Percentiles rank a stretch among this genome's conserved stretches.
These are phyloP conservation scores for Thelonectria discophora DNA, from an alignment of 2,329 filamentous ascomycete species.

Conservation along the genomic window DNA sequence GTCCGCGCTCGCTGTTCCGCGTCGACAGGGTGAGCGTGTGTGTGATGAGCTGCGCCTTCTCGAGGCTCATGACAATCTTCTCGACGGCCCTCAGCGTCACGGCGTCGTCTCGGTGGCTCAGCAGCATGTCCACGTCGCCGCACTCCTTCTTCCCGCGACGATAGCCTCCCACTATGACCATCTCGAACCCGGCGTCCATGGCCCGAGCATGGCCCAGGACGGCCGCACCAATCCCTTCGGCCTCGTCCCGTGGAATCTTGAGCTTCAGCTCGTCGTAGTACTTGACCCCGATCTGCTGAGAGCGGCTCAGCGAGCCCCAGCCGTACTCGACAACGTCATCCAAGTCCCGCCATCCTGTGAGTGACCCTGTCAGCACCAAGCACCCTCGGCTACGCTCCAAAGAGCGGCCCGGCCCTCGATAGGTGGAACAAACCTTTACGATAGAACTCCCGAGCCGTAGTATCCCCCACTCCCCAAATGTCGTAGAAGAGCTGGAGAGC, in stretches of 20 bases:
- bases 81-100: constrained; percentile 76
- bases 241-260: constrained; percentile 77
- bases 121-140: constrained; percentile 86
- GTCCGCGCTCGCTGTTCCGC: constrained; percentile 76
- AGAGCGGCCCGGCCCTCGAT: not conserved
- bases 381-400: not conserved
- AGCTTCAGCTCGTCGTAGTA: constrained; percentile 86
- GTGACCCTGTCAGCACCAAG: constrained; percentile 15
- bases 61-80: constrained; percentile 75
- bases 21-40: constrained; percentile 79
- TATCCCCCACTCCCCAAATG: constrained; percentile 92
- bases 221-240: constrained; percentile 71
- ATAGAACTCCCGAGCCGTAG: constrained; percentile 84
- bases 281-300: constrained; percentile 94
- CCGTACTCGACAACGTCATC: constrained; percentile 87
- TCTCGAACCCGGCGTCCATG: constrained; percentile 64
- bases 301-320: constrained; percentile 77
- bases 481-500: constrained; percentile 77
- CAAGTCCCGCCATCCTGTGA: constrained; percentile 77
- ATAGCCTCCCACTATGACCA: constrained; percentile 80
- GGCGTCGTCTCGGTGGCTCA: constrained; percentile 78
- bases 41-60: constrained; percentile 76
- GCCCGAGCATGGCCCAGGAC: constrained; percentile 73
- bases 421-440: constrained; percentile 57
- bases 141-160: constrained; percentile 76